These are phyloP conservation scores for Cyberlindnera bimundalis DNA, from an alignment of 805 yeast species.

Conservation along the genomic window DNA sequence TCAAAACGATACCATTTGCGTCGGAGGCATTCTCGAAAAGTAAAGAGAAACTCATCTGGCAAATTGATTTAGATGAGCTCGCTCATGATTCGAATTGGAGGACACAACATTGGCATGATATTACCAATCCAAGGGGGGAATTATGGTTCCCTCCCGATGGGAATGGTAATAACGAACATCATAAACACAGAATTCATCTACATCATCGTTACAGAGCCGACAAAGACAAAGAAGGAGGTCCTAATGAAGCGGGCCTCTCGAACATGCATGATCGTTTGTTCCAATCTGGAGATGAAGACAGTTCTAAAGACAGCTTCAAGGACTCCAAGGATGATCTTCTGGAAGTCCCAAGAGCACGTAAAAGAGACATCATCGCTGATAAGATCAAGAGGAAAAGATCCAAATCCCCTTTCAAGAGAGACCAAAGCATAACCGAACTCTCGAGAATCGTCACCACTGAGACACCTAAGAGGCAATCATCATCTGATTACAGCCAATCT, in stretches of 20 bases:
- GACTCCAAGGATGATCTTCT: conserved; percentile 21
- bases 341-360: conserved; percentile 15
- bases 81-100: conserved; percentile 59
- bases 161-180: background rate
- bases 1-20: conserved; percentile 55
- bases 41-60: conserved; percentile 54
- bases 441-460: conserved; percentile 4
- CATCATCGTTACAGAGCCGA: conserved; percentile 5
- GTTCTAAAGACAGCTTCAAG: conserved; percentile 14
- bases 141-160: conserved; percentile 45
- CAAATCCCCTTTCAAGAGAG: conserved; percentile 25
- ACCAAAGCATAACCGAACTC: conserved; percentile 3
- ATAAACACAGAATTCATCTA: conserved; percentile 10
- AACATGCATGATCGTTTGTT: conserved; percentile 25
- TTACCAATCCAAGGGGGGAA: conserved; percentile 42
- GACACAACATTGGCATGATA: conserved; percentile 49
- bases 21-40: conserved; percentile 57
- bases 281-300: conserved; percentile 13
- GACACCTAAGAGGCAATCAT: background rate
- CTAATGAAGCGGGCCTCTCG: conserved; percentile 4
- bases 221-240: background rate
- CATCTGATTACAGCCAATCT: background rate
- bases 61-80: conserved; percentile 57
- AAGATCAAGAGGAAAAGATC: conserved; percentile 21
- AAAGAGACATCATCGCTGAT: conserved; percentile 16